These are phyloP conservation scores for Trichophyton mentagrophytes DNA, from an alignment of 2,329 filamentous ascomycete genomes.

Conservation along the genomic window DNA sequence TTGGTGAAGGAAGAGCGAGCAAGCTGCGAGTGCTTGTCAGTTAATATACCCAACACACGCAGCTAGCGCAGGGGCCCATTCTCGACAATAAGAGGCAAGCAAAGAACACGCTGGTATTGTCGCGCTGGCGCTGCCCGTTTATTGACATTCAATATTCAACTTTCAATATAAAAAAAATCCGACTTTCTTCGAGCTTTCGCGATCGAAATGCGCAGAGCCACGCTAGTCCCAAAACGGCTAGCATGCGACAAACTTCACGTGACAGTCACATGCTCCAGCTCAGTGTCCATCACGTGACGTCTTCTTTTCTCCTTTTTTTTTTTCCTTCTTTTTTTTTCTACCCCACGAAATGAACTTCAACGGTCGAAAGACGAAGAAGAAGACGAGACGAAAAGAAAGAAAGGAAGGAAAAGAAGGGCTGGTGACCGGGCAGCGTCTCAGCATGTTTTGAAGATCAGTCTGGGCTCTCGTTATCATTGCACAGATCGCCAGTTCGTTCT, in stretches of 20 bases:
- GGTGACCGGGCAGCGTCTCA: not conserved
- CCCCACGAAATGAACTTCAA: not conserved
- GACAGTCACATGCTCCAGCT: not conserved
- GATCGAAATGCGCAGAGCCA: not conserved
- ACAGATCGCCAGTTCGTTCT: not conserved
- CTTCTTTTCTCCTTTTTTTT: not conserved
- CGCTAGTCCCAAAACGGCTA: not conserved
- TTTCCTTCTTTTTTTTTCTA: not conserved
- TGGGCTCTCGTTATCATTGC: not conserved
- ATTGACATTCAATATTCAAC: not conserved
- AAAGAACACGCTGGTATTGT: not conserved
- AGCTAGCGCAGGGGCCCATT: not conserved
- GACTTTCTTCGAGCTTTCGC: conserved; percentile 1
- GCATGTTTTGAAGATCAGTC: conserved; percentile 1
- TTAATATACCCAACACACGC: not conserved
- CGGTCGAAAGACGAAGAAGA: too few species aligned
- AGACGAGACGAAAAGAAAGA: not conserved
- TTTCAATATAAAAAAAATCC: too few species aligned
- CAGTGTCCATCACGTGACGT: not conserved
- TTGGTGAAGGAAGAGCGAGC: not conserved
- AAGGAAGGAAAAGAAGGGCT: not conserved
- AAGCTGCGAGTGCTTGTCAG: not conserved
- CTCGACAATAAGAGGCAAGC: not conserved
- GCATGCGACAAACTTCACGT: not conserved
- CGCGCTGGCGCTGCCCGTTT: not conserved